Evolutionary conservation across 805 yeast genomes (phyloP), one percentile per base, ranked within the genome.

Genomic region (baker's yeast (Saccharomyces cerevisiae)): DNA sequence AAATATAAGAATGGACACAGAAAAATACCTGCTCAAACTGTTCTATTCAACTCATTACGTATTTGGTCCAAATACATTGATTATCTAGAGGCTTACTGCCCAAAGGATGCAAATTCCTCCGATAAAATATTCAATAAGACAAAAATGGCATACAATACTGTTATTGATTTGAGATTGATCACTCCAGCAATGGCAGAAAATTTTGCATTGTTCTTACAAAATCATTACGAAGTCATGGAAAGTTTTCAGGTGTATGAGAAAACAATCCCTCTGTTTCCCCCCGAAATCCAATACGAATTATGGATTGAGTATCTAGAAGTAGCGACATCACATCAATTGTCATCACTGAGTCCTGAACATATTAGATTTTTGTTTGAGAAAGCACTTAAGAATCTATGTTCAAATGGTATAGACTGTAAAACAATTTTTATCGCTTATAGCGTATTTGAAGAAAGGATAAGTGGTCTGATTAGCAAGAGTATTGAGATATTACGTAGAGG

Each of bases 31-130:
- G 80, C 87, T 0, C 90, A 85, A 57, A 68, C 78, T 28, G 68
- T 88, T 30, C 60, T 85, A 9, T 83, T 79, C 66, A 83, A 81
- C 59, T 81, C 87, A 4, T 69, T 73, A 46, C 79, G 79, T 51
- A 69, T 90, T 6, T 91, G 97, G 97, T 70, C 80, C 3, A 79
- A 80, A 58, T 88, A 86, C 62, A 65, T 89, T 28, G 96, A 88
- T 61, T 64, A 88, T 29, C 75, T 84, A 17, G 91, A 86, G 67
- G 76, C 83, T 13, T 67, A 75, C 31, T 76, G 78, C 4, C 59
- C 69, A 13, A 64, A 73, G 0, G 68, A 71, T 36, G 71, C 26
- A 6, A 47, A 17, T 10, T 28, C 41, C 11, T n/a, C 24, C 8
- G 4, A 30, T 2, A 21, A 24, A 14, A 2, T n/a, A 17, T 46